Base-by-base conservation (phyloP, 805 yeast species). In the Saccharomycopsis sp. region DNA sequence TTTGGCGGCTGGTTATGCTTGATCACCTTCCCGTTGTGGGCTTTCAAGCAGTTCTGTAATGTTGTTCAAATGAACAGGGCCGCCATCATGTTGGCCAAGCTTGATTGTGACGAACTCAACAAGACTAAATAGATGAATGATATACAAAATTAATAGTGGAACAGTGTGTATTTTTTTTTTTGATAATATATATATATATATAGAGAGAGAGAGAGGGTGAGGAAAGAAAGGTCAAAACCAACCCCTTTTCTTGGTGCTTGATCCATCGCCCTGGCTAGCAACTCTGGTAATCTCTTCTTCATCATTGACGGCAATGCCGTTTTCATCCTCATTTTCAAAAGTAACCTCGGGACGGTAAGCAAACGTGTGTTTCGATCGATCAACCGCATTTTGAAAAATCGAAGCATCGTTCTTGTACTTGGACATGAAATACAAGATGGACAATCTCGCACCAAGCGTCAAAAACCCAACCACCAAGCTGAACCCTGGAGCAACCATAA, bases 1-100 rank as follows among this genome's bases (percentile, higher is more conserved):
- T n/a, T n/a, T n/a, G n/a, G n/a, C n/a, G 47, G 47, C 4, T 22
- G 35, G 20, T 45, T 48, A 34, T 43, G 41, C 10, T 34, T 20
- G 13, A 23, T 42, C n/a, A 47, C 50, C 48, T 69, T 81, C 48
- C 99, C 99, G 22, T 70, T 88, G 41, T 92, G 95, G 85, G 58
- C 75, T 16, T 84, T 87, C 65, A 92, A 92, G 64, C 98, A 92
- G 65, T 60, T 80, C 43, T 82, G 94, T 48, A 92, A 94, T 57
- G 77, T 85, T 16, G 75, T 92, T 46, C 99, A 92, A 64, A 63
- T 92, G 72, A 70, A 75, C 43, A 77, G 82, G 53, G 99, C 98
- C 9, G 86, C 94, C 9, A 59, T 80, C 27, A 68, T 75, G 39
- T 70, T 92, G 54, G 96, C 96, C 8, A 74, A 70, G 46, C 56